Evolutionary conservation across 257 asterid species (phyloP), one percentile per base, ranked within the genome.

Genomic region (Cynanchum wilfordii): DNA sequence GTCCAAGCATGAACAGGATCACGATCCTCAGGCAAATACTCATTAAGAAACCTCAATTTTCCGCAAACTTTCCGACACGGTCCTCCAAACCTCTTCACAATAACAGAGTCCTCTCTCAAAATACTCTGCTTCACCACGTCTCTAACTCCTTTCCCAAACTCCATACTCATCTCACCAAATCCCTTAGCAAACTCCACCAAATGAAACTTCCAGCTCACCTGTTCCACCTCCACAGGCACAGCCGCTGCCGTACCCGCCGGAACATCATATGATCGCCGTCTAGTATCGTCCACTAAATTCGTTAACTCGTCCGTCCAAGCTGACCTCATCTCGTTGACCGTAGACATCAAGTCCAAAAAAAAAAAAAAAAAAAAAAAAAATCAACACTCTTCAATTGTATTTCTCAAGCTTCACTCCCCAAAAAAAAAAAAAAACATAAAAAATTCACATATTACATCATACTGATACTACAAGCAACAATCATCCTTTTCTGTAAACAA

Each of bases 1-100:
- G 80, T 79, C 99, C 97, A 94, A 30, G 92, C 83, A 75, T 88
- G 90, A 63, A 84, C 77, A 27, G 99, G 99, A 87, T 95, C 99
- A 40, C 99, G 99, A 90, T 95, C 99, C 75, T 95, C 99, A 1
- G 99, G 99, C 72, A 95, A 76, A 73, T 87, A 90, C 47, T 87
- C 89, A 72, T 95, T 95, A 83, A 95, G 62, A 71, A 92, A 90
- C 68, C 86, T 87, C 86, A 95, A 81, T 72, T 81, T 90, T 74
- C 74, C 67, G 51, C 81, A 74, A 30, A 86, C 60, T 40, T 59
- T 87, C 58, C 10, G 69, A 49, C 92, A 88, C 15, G 97, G 99
- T 30, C 84, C 90, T 86, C 86, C 77, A 40, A 87, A 71, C 83
- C 87, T 90, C 78, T 80, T 83, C 95, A 89, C 79, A 59, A 91